Evolutionary conservation across 2,329 filamentous ascomycete genomes (phyloP), one percentile per base, ranked within the genome.

Genomic region (Colletotrichum sublineola): DNA sequence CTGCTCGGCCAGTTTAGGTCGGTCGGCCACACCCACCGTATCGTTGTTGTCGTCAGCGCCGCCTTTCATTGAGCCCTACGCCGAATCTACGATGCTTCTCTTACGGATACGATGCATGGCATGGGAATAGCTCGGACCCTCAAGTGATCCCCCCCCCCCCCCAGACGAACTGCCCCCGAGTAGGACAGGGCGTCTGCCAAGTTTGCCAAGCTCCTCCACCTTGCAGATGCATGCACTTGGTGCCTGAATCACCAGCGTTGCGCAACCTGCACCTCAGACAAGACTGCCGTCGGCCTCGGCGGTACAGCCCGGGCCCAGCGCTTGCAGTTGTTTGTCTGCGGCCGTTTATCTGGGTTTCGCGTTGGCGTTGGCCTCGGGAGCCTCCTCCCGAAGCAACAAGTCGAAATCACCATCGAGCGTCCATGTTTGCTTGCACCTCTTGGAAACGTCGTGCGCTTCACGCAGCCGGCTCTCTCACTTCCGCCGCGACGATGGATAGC

Each of bases 151-250:
- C 24, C 5, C 29, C 24, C 5, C 29, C 3, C 24, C 24, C 24
- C 24, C 24, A 24, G 24, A 64, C 24, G 36, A 42, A 56, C 44
- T 46, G 57, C 29, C 68, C 65, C 38, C 38, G 64, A 20, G 36
- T 15, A 33, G 57, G n/a, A 48, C 52, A 46, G 64, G 64, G 64
- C 56, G 14, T 44, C 57, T 48, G 68, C 64, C 57, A 68, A 71
- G 64, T n/a, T 57, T 52, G 52, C 29, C 20, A 31, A 68, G 11
- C 12, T 62, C 56, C 40, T 52, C 61, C 64, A 33, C 24, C 57
- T 31, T 63, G 68, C 62, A 55, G 46, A 53, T 53, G 55, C 55
- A 66, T 61, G 67, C 63, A 67, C 38, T 61, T 24, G 44, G 38
- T 66, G 40, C 63, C 46, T 67, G 67, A 50, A 38, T 42, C 55